Percentiles rank a stretch among this genome's conserved stretches.
phyloP scores from a whole-genome alignment of 768 basidiomycete species.

The Paxillus ammoniavirescens region DNA sequence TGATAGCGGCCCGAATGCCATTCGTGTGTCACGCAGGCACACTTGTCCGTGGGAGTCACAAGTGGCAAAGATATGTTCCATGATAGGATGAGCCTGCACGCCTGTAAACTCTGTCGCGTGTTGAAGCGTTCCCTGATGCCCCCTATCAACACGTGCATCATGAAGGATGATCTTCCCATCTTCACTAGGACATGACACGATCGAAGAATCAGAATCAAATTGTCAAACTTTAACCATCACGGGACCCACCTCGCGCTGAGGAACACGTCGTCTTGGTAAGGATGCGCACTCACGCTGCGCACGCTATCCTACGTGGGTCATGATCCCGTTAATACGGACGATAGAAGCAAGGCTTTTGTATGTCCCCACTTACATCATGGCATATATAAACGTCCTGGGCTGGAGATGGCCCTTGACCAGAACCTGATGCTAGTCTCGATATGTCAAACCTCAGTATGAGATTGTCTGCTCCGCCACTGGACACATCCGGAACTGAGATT shows the following conservation, averaged over 20 bases:
- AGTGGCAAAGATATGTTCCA: conserved; percentile 68
- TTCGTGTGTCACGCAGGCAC: conserved; percentile 66
- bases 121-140: conserved; percentile 49
- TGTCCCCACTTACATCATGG: conserved; percentile 28
- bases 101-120: conserved; percentile 57
- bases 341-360: conserved; percentile 17
- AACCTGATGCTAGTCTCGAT: conserved; percentile 31
- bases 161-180: conserved; percentile 66
- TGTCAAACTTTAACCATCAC: conserved; percentile 12
- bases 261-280: conserved; percentile 65
- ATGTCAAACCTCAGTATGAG: conserved; percentile 54
- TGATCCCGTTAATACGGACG: conserved; percentile 12
- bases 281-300: conserved; percentile 63
- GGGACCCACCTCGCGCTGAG: conserved; percentile 61
- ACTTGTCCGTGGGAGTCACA: conserved; percentile 59
- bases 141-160: conserved; percentile 48
- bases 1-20: conserved; percentile 62
- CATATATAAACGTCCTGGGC: conserved; percentile 27
- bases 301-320: conserved; percentile 54
- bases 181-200: conserved; percentile 45
- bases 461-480: conserved; percentile 56
- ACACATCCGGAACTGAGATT: conserved; percentile 5
- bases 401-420: conserved; percentile 10
- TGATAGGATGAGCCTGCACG: conserved; percentile 63
- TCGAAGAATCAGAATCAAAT: conserved; percentile 17